Percentiles rank a stretch among this genome's conserved stretches.
phyloP scores from a whole-genome alignment of 2,329 filamentous ascomycete genomes.

The Fusarium sambucinum region DNA sequence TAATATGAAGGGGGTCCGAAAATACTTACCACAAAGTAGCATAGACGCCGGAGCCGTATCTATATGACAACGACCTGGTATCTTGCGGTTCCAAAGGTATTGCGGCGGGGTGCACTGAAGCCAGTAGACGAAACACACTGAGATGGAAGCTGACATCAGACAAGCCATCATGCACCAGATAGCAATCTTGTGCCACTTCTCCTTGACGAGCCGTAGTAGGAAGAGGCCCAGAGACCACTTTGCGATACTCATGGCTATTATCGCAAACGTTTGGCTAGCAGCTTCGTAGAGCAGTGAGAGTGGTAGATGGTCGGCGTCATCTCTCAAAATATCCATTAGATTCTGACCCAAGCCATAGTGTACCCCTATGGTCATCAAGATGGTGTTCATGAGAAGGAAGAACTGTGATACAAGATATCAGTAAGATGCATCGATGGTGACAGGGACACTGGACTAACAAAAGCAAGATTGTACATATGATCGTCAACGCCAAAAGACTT shows the following conservation, averaged over 20 bases:
- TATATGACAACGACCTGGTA: constrained; percentile 35
- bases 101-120: constrained; percentile 35
- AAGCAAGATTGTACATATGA: constrained; percentile 50
- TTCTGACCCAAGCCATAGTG: constrained; percentile 53
- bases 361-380: constrained; percentile 50
- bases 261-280: constrained; percentile 53
- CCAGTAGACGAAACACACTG: constrained; percentile 31
- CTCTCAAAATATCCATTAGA: constrained; percentile 43
- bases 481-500: constrained; percentile 52
- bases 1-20: rapidly evolving
- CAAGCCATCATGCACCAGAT: constrained; percentile 51
- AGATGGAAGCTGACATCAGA: constrained; percentile 38
- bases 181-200: constrained; percentile 51
- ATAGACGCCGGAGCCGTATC: constrained; percentile 38
- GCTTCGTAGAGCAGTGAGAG: constrained; percentile 49
- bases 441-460: constrained; percentile 8
- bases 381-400: constrained; percentile 51
- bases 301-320: constrained; percentile 35
- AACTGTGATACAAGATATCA: not conserved
- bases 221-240: constrained; percentile 57
- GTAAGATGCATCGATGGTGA: not conserved
- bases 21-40: constrained; percentile 39
- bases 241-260: constrained; percentile 55
- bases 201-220: constrained; percentile 53
- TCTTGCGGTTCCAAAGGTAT: constrained; percentile 39